Percentiles rank a stretch among this genome's conserved stretches.
These are phyloP conservation scores for Phytophthora litchii DNA, from an alignment of 352 stramenopile species.

Conservation along the genomic window DNA sequence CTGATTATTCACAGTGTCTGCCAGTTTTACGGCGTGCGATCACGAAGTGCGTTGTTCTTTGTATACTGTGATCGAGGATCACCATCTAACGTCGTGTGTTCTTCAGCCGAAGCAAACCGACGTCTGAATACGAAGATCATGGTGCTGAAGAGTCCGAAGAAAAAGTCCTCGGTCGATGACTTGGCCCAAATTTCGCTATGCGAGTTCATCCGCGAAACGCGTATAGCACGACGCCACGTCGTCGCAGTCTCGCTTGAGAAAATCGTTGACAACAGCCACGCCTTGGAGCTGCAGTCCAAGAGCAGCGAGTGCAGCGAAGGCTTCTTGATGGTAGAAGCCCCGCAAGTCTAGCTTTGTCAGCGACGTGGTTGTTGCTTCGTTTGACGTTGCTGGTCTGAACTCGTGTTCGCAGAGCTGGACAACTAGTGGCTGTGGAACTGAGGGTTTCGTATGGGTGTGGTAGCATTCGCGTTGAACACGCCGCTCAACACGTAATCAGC, in stretches of 20 bases:
- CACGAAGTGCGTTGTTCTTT: constrained; percentile 62
- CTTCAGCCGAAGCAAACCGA: constrained; percentile 65
- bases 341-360: constrained; percentile 49
- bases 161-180: constrained; percentile 53
- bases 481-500: constrained; percentile 25
- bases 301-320: constrained; percentile 86
- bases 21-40: constrained; percentile 88
- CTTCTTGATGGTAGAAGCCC: constrained; percentile 75
- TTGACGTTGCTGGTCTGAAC: not conserved
- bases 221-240: constrained; percentile 40
- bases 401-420: constrained; percentile 1
- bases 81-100: constrained; percentile 18
- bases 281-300: constrained; percentile 64
- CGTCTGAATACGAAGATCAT: constrained; percentile 85
- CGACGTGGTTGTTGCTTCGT: not conserved
- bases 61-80: not conserved
- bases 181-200: constrained; percentile 68
- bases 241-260: constrained; percentile 30
- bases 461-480: constrained; percentile 10
- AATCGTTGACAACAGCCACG: constrained; percentile 22
- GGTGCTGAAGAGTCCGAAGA: constrained; percentile 70
- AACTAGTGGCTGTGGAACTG: constrained; percentile 4
- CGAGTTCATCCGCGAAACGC: constrained; percentile 81
- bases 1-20: constrained; percentile 88
- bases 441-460: constrained; percentile 12